These are phyloP conservation scores for Chlorella sorokiniana DNA, from an alignment of 139 green algal genomes.

Conservation along the genomic window DNA sequence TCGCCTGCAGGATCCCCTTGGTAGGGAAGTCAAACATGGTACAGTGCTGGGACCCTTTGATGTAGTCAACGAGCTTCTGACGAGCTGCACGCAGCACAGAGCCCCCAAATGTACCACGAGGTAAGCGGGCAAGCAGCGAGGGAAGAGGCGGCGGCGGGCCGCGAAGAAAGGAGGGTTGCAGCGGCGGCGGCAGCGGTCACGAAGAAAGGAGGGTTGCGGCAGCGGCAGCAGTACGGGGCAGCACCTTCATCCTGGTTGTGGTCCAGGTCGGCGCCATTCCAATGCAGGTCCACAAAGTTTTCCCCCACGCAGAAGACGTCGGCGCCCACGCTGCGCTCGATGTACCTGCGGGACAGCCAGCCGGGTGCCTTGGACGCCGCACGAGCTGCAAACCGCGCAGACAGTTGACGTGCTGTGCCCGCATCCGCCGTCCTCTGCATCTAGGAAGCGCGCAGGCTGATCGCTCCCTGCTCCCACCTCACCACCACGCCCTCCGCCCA, in stretches of 20 bases:
- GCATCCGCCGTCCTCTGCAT: no score
- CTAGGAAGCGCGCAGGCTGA: no score
- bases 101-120: no score
- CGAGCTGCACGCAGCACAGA: background rate
- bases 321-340: constrained; percentile 34
- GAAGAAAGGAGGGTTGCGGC: background rate
- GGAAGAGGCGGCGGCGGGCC: no score
- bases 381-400: no score
- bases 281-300: constrained; percentile 63
- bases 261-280: constrained; percentile 46
- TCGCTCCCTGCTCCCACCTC: no score
- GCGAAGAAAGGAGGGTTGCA: background rate
- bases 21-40: constrained; percentile 95
- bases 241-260: constrained; percentile 60
- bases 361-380: no score
- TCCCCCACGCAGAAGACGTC: constrained; percentile 74
- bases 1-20: constrained; percentile 94
- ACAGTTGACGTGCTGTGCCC: no score
- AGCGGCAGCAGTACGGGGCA: no score
- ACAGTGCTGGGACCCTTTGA: constrained; percentile 69
- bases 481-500: no score
- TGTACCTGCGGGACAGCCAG: constrained; percentile 68
- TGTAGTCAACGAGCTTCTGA: constrained; percentile 76
- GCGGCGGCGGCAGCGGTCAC: background rate
- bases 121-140: background rate